A percentile compares a stretch with the other conserved stretches of the same genome.
Conservation (phyloP, 306 rosid species). For the Cucurbita maxima region DNA sequence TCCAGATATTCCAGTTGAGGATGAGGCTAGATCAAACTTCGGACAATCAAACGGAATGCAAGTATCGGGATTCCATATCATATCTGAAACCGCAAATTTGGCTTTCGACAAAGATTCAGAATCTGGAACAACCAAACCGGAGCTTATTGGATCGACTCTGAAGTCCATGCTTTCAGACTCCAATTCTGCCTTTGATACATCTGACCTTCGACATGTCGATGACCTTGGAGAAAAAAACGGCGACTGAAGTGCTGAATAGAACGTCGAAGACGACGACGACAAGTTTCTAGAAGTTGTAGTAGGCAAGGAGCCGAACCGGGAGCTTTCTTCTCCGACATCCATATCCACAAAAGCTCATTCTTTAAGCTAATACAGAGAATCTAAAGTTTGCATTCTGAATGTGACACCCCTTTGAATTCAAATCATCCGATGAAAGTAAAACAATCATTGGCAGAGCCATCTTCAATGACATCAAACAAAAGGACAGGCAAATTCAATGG, state of each 20-base stretch:
- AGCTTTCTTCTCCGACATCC: slow-evolving; percentile 63
- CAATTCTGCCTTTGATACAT: slow-evolving; percentile 30
- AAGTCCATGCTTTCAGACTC: slow-evolving; percentile 27
- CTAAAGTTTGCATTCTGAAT: slow-evolving; percentile 14
- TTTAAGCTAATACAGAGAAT: slow-evolving; percentile 14
- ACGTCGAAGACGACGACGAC: slow-evolving; percentile 70
- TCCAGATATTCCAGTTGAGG: slow-evolving; percentile 44
- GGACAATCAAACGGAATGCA: slow-evolving; percentile 29
- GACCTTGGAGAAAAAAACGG: slow-evolving; percentile 85
- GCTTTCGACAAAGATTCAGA: slow-evolving; percentile 35
- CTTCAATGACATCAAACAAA: neutral
- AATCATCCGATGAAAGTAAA: neutral
- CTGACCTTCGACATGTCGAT: slow-evolving; percentile 35
- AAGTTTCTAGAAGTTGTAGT: slow-evolving; percentile 46
- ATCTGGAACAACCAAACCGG: slow-evolving; percentile 32
- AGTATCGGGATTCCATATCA: slow-evolving; percentile 30
- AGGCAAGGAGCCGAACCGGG: slow-evolving; percentile 31
- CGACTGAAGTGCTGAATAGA: slow-evolving; percentile 73
- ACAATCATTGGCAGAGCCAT: neutral
- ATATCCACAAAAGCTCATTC: slow-evolving; percentile 20
- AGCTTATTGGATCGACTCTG: slow-evolving; percentile 34
- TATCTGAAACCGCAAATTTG: slow-evolving; percentile 23
- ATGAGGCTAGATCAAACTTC: slow-evolving; percentile 36
- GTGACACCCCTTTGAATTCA: neutral
- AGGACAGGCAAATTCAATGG: neutral